These are phyloP conservation scores for Penicillium concentricum DNA, from an alignment of 2,329 filamentous ascomycete species.

Conservation along the genomic window DNA sequence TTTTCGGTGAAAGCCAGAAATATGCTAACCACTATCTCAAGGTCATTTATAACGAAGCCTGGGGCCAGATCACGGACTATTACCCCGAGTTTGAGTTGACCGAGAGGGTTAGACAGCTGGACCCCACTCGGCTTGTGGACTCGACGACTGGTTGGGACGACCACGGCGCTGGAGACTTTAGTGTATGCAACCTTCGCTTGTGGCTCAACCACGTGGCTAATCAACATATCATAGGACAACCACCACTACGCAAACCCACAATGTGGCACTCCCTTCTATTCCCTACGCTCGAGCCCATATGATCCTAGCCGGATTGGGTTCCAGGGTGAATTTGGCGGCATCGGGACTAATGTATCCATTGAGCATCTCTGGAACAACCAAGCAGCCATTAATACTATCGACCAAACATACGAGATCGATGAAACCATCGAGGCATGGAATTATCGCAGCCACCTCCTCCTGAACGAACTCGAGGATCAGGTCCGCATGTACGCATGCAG, in stretches of 20 bases:
- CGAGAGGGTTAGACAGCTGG: slow-evolving; percentile 54
- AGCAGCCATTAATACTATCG: slow-evolving; percentile 58
- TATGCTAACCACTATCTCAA: slow-evolving; percentile 16
- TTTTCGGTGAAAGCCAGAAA: neutral
- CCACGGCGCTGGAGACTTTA: slow-evolving; percentile 66
- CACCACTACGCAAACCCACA: slow-evolving; percentile 71
- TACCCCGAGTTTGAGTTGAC: slow-evolving; percentile 60
- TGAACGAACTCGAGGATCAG: slow-evolving; percentile 50
- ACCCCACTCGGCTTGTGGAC: slow-evolving; percentile 64
- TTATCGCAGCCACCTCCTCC: slow-evolving; percentile 58
- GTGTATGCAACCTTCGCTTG: slow-evolving; percentile 25
- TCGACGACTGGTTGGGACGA: slow-evolving; percentile 66
- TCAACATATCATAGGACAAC: slow-evolving; percentile 53
- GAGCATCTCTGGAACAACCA: slow-evolving; percentile 66
- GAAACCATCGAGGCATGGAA: slow-evolving; percentile 61
- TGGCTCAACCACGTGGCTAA: neutral
- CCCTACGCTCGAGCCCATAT: slow-evolving; percentile 54
- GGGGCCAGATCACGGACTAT: slow-evolving; percentile 58
- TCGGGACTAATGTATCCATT: slow-evolving; percentile 63
- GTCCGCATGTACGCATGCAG: slow-evolving; percentile 60
- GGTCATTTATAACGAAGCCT: slow-evolving; percentile 71
- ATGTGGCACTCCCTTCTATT: slow-evolving; percentile 69
- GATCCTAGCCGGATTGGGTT: slow-evolving; percentile 63
- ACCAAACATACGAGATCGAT: slow-evolving; percentile 68
- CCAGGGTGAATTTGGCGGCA: slow-evolving; percentile 70